Conservation (phyloP, 345 rosid genomes). For the Brassica rapa region DNA sequence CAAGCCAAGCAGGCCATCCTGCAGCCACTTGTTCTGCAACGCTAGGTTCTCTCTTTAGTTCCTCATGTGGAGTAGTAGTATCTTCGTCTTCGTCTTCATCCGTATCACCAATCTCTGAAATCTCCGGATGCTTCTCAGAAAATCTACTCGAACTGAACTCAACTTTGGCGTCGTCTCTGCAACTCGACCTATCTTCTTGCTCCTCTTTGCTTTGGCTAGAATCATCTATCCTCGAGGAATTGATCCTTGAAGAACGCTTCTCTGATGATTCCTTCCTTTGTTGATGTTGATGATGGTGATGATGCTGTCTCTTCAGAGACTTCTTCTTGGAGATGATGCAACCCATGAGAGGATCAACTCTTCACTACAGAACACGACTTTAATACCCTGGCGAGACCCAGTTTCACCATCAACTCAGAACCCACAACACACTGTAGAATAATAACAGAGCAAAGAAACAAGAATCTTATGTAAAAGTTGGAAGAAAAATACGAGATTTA, state of each 20-base stretch:
- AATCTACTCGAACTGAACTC: slow-evolving; percentile 49
- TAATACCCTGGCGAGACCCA: not conserved
- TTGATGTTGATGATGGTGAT: slow-evolving; percentile 34
- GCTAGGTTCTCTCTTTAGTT: slow-evolving; percentile 15
- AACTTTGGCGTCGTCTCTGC: slow-evolving; percentile 54
- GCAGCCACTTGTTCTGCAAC: slow-evolving; percentile 40
- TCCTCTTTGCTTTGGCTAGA: slow-evolving; percentile 41
- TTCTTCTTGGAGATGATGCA: slow-evolving; percentile 72
- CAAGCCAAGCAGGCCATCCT: slow-evolving; percentile 97
- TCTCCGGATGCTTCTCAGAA: slow-evolving; percentile 47
- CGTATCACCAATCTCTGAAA: slow-evolving; percentile 39
- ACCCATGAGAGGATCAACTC: slow-evolving; percentile 56
- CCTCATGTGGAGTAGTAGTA: not conserved
- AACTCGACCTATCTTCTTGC: slow-evolving; percentile 38
- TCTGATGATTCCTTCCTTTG: slow-evolving; percentile 56
- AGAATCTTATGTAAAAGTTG: not conserved
- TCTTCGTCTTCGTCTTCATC: slow-evolving; percentile 31
- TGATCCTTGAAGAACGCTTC: slow-evolving; percentile 57
- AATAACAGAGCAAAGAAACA: not conserved
- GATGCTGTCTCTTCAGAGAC: slow-evolving; percentile 51
- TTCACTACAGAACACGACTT: not conserved
- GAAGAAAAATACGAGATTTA: not conserved
- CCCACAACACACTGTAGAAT: not conserved
- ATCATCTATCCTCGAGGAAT: slow-evolving; percentile 66
- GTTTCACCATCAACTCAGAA: not conserved